Evolutionary conservation across 257 asterid genomes (phyloP).

Genomic region (Datura wrightii): DNA sequence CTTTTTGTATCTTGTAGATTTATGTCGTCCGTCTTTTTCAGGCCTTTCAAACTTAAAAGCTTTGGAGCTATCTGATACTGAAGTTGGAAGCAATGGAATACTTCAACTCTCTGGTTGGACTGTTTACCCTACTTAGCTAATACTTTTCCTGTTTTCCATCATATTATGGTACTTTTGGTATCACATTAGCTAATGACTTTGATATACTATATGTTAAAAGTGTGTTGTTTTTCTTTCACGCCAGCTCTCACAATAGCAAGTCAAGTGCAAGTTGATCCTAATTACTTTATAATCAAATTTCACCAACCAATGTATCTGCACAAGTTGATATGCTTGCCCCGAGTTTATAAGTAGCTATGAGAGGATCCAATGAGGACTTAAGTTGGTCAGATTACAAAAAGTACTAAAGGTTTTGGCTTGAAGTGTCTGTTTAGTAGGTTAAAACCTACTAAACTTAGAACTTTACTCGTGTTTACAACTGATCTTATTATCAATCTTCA

Average conservation of each 20-base stretch:
- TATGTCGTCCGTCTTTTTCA: not conserved
- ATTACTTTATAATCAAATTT: not conserved
- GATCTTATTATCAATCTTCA: not conserved
- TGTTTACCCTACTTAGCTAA: not conserved
- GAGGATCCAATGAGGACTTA: not conserved
- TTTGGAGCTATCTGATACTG: slow-evolving; percentile 35
- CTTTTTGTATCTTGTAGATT: not conserved
- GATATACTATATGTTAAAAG: not conserved
- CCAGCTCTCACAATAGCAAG: not conserved
- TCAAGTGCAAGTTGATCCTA: slow-evolving; percentile 4
- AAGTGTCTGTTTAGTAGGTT: not conserved
- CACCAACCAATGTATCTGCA: not conserved
- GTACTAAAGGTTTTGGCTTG: not conserved
- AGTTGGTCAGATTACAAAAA: slow-evolving; percentile 13
- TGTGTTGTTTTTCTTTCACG: not conserved
- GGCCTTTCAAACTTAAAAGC: slow-evolving; percentile 29
- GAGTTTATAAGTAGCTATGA: not conserved
- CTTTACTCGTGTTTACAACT: not conserved
- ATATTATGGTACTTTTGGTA: not conserved
- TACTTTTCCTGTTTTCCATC: not conserved
- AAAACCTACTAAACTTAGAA: not conserved
- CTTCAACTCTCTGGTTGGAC: slow-evolving; percentile 32
- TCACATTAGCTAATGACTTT: not conserved
- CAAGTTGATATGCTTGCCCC: not conserved
- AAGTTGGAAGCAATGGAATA: slow-evolving; percentile 29